Evolutionary conservation across 352 stramenopile genomes (phyloP), one percentile per base, ranked within the genome.

Genomic region (Globisporangium nunn): DNA sequence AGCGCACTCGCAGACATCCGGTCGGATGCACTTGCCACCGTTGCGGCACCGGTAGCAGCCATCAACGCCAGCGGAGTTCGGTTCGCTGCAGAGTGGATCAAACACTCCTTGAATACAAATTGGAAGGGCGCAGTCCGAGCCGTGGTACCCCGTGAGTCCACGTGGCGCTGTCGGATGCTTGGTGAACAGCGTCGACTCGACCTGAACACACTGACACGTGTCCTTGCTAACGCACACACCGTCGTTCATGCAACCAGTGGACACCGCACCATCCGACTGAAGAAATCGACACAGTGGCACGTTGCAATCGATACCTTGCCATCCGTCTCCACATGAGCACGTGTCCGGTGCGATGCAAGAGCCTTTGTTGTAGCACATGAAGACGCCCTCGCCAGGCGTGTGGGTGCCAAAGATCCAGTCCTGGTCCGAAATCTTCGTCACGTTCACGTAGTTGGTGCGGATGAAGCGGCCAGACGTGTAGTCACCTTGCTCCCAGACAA

Each of bases 11-110:
- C 96, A 98, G 39, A 92, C 61, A 61, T 98, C 93, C 0, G 93
- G 93, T 0, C 74, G 83, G 12, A 95, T 75, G 53, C 96, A 98
- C 5, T 88, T 76, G 30, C 96, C 96, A 37, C 88, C 90, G 61
- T 99, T 99, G 37, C 82, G 75, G 70, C 96, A 99, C 0, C 91
- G 82, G 63, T 91, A 99, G 64, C 96, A 99, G 6, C 91, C 96
- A 68, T 98, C 86, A 49, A 75, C 71, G n/a, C 59, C 76, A 40
- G 63, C 64, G 50, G 68, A 66, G 28, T 55, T 56, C 3, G 62
- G 50, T 12, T 68, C 64, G 18, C 52, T 63, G 69, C 96, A 99
- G 43, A 89, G 68, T 10, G 93, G 93, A 66, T 98, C 95, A 59
- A 94, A 98, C 45, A 96, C 78, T 14, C 96, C 96, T 56, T 98